These are phyloP conservation scores for Calonectria pteridis DNA, from an alignment of 2,329 filamentous ascomycete genomes.

Conservation along the genomic window DNA sequence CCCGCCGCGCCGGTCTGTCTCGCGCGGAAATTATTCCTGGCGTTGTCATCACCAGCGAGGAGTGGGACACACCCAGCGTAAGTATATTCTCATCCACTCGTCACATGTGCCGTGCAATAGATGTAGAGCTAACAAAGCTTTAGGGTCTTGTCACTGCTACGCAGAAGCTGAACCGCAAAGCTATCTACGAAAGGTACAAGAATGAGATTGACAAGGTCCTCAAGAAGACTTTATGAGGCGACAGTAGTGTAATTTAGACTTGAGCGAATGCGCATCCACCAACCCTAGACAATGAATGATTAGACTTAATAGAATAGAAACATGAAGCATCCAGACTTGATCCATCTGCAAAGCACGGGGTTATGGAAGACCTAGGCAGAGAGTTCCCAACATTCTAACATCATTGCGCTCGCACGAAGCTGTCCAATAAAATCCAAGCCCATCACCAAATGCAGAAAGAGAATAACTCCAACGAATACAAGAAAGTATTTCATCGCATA, in stretches of 20 bases:
- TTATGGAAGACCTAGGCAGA: neutral
- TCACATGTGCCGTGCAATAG: neutral
- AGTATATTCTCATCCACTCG: slow-evolving; percentile 53
- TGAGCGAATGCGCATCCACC: neutral
- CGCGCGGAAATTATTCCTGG: slow-evolving; percentile 81
- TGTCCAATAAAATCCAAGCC: too few relatives aligned
- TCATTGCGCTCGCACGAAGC: too few relatives aligned
- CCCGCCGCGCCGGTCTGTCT: slow-evolving; percentile 73
- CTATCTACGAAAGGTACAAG: slow-evolving; percentile 60
- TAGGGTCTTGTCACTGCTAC: slow-evolving; percentile 71
- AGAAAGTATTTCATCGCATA: too few relatives aligned
- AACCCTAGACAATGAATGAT: neutral
- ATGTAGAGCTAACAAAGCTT: slow-evolving; percentile 25
- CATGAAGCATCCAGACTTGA: neutral
- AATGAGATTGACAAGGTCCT: slow-evolving; percentile 59
- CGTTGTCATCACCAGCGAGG: slow-evolving; percentile 83
- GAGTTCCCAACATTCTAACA: neutral
- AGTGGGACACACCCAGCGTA: slow-evolving; percentile 88
- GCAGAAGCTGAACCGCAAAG: slow-evolving; percentile 68
- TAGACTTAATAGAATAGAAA: neutral
- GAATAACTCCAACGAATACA: too few relatives aligned
- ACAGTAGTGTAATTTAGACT: neutral
- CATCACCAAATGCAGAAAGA: too few relatives aligned
- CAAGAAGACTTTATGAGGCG: slow-evolving; percentile 36
- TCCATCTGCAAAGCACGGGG: neutral